phyloP scores from a whole-genome alignment of 1,139 yeast genomes.

The Yarrowia galli region DNA sequence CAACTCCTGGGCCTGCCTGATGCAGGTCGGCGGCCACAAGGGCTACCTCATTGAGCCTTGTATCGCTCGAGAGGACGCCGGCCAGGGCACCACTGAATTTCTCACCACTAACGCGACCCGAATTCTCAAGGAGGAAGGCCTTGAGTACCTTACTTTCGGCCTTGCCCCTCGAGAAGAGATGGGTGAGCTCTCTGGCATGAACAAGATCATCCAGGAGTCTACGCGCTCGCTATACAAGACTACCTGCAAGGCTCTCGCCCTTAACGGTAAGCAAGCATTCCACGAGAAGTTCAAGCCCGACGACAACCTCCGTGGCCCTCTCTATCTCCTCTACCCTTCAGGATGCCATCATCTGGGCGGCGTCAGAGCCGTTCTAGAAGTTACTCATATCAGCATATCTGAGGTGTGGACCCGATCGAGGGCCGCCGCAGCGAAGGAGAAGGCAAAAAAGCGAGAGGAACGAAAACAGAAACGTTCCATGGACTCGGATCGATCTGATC shows the following conservation, averaged over 20 bases:
- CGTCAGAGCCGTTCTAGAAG: constrained; percentile 33
- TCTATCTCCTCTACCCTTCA: constrained; percentile 31
- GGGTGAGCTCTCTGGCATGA: constrained; percentile 36
- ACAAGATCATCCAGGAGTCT: constrained; percentile 25
- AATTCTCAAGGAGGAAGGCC: constrained; percentile 30
- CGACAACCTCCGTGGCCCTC: constrained; percentile 35
- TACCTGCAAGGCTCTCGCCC: constrained; percentile 32
- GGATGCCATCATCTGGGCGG: constrained; percentile 36
- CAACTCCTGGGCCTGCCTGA: constrained; percentile 38
- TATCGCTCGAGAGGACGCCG: constrained; percentile 34
- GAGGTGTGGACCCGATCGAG: constrained; percentile 37
- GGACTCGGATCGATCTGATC: constrained; percentile 15
- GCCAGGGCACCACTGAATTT: constrained; percentile 37
- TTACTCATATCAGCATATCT: constrained; percentile 31
- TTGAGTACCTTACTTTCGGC: constrained; percentile 32
- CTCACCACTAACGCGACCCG: constrained; percentile 33
- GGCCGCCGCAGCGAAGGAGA: constrained; percentile 30
- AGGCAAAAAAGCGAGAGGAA: constrained; percentile 28
- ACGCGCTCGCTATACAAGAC: constrained; percentile 31
- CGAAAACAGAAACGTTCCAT: constrained; percentile 25
- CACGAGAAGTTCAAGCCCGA: constrained; percentile 38
- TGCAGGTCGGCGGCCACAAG: constrained; percentile 33
- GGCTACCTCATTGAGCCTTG: constrained; percentile 37
- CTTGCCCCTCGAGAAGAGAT: constrained; percentile 33
- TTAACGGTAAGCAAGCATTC: constrained; percentile 30